Evolutionary conservation across 2,329 filamentous ascomycete species (phyloP).

Genomic region (Diatrype stigma): DNA sequence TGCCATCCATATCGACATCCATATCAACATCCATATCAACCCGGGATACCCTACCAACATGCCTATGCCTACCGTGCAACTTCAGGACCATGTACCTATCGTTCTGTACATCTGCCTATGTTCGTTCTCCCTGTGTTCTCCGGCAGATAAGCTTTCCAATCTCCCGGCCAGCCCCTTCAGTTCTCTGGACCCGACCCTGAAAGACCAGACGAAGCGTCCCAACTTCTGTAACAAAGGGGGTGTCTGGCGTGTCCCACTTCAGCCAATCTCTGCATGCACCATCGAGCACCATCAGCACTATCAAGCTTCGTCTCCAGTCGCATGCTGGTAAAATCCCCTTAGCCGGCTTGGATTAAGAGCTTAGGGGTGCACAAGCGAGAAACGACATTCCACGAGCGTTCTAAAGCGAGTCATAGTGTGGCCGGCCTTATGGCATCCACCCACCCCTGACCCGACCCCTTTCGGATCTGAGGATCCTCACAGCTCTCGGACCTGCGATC

Average conservation of each 20-base stretch:
- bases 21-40: no score
- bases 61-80: no score
- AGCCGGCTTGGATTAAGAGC: neutral
- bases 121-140: constrained; percentile 7
- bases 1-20: neutral
- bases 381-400: neutral
- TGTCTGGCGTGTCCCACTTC: neutral
- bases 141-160: constrained; percentile 3
- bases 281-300: neutral
- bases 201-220: constrained; percentile 11
- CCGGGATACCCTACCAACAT: no score
- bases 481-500: neutral
- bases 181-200: constrained; percentile 1
- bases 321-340: neutral
- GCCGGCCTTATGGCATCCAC: neutral
- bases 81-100: neutral
- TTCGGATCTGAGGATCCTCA: neutral
- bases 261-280: neutral
- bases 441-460: neutral
- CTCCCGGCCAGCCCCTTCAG: constrained; percentile 5
- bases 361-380: neutral
- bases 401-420: neutral
- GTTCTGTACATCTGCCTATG: no score
- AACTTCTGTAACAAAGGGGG: neutral
- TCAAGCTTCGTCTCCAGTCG: neutral